A percentile compares a stretch with the other conserved stretches of the same genome.
These are phyloP conservation scores for Tausonia pullulans DNA, from an alignment of 1,284 basidiomycete species.

Conservation along the genomic window DNA sequence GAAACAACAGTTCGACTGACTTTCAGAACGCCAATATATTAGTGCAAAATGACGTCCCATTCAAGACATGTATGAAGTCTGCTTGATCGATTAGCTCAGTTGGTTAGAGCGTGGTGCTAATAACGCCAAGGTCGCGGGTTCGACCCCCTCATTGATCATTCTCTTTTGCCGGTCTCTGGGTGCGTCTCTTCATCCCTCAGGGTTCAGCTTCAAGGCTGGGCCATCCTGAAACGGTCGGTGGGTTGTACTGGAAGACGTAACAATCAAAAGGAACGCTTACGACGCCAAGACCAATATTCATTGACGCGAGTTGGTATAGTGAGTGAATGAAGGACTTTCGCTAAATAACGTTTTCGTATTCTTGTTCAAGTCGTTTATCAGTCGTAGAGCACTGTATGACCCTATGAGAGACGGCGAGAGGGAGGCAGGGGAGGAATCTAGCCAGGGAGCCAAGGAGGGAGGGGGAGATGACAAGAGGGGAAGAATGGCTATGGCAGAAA, in stretches of 20 bases:
- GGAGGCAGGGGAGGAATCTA: constrained; percentile 26
- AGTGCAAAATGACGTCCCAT: background rate
- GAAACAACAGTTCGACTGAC: background rate
- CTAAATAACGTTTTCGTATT: background rate
- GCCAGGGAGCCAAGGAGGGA: constrained; percentile 21
- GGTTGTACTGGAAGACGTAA: background rate
- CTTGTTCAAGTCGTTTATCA: too few relatives aligned
- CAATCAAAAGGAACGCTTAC: background rate
- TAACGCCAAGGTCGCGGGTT: background rate
- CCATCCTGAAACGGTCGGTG: background rate
- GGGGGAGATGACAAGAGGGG: background rate
- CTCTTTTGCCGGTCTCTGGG: background rate
- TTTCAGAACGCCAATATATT: background rate
- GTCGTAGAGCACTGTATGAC: too few relatives aligned
- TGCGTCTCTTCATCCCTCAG: background rate
- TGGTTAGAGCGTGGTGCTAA: background rate
- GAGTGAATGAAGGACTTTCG: background rate
- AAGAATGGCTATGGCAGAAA: background rate
- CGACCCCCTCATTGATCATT: background rate
- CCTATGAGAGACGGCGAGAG: background rate
- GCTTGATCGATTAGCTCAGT: background rate
- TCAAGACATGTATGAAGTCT: too few relatives aligned
- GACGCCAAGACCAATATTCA: background rate
- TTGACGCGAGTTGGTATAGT: background rate
- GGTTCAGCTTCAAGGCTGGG: background rate